A percentile compares a stretch with the other conserved stretches of the same genome.
These are phyloP conservation scores for Trichophyton benhamiae DNA, from an alignment of 2,329 filamentous ascomycete genomes.

Conservation along the genomic window DNA sequence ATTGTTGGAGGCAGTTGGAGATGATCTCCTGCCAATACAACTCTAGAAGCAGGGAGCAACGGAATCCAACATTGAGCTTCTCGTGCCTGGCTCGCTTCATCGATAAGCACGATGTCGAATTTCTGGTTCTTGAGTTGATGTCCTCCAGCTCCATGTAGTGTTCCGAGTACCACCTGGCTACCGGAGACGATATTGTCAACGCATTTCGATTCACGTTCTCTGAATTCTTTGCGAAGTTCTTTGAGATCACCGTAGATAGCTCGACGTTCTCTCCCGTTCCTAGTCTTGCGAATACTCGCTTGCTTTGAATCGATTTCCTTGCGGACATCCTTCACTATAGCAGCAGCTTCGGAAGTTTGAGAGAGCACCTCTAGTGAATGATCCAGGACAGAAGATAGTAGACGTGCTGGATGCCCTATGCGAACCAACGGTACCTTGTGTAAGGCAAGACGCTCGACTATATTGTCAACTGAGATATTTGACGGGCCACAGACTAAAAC, in stretches of 20 bases:
- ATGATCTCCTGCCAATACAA: slow-evolving; percentile 86
- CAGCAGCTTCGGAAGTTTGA: slow-evolving; percentile 76
- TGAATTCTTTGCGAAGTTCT: slow-evolving; percentile 75
- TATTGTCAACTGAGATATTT: slow-evolving; percentile 96
- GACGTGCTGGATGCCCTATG: slow-evolving; percentile 79
- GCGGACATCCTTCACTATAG: slow-evolving; percentile 78
- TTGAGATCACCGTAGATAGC: slow-evolving; percentile 77
- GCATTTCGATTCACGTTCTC: slow-evolving; percentile 70
- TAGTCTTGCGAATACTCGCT: slow-evolving; percentile 74
- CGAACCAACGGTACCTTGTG: slow-evolving; percentile 79
- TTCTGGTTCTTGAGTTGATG: slow-evolving; percentile 64
- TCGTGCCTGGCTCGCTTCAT: slow-evolving; percentile 89
- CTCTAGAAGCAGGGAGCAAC: slow-evolving; percentile 64
- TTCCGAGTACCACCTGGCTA: slow-evolving; percentile 82
- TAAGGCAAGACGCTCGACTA: slow-evolving; percentile 77
- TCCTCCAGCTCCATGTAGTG: slow-evolving; percentile 81
- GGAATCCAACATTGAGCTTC: slow-evolving; percentile 98
- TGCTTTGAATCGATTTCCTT: slow-evolving; percentile 90
- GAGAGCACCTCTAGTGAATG: slow-evolving; percentile 89
- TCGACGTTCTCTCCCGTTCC: slow-evolving; percentile 63
- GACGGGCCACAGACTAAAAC: slow-evolving; percentile 91
- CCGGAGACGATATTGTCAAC: slow-evolving; percentile 60
- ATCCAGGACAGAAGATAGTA: slow-evolving; percentile 74
- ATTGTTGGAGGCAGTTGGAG: slow-evolving; percentile 89
- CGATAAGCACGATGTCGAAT: slow-evolving; percentile 91